These are phyloP conservation scores for Coemansia sp. DNA, from an alignment of 192 early-diverging fungal species.

Conservation along the genomic window DNA sequence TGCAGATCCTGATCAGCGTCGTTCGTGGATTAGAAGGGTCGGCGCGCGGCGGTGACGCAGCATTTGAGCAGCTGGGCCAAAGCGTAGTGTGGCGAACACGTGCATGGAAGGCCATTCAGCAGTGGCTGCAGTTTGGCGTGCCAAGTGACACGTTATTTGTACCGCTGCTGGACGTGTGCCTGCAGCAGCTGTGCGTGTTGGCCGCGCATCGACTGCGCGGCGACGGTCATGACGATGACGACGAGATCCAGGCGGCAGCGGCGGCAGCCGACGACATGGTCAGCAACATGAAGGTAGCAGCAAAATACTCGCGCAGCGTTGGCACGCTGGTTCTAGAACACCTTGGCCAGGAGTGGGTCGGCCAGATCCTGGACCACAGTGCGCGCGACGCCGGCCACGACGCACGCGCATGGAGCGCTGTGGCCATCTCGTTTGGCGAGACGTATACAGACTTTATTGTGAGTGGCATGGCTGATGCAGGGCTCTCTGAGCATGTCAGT, in stretches of 20 bases:
- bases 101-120: slow-evolving; percentile 40
- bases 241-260: slow-evolving; percentile 35
- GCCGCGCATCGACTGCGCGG: slow-evolving; percentile 20
- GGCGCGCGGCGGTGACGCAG: not conserved
- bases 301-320: slow-evolving; percentile 28
- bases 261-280: slow-evolving; percentile 44
- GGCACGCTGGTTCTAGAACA: slow-evolving; percentile 27
- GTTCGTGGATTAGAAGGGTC: slow-evolving; percentile 23
- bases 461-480: slow-evolving; percentile 8
- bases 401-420: slow-evolving; percentile 28
- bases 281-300: slow-evolving; percentile 33
- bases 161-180: slow-evolving; percentile 32
- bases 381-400: slow-evolving; percentile 15
- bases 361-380: slow-evolving; percentile 14
- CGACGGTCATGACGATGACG: slow-evolving; percentile 16
- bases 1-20: slow-evolving; percentile 31
- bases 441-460: slow-evolving; percentile 42
- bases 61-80: slow-evolving; percentile 21
- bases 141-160: slow-evolving; percentile 30
- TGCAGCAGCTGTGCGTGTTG: slow-evolving; percentile 30
- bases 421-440: slow-evolving; percentile 45
- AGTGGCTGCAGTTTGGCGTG: slow-evolving; percentile 52
- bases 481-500: slow-evolving; percentile 10
- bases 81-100: slow-evolving; percentile 28
- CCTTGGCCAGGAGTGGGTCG: slow-evolving; percentile 31